Conservation (phyloP, 1,284 basidiomycete species). For the Microbotryum violaceum region DNA sequence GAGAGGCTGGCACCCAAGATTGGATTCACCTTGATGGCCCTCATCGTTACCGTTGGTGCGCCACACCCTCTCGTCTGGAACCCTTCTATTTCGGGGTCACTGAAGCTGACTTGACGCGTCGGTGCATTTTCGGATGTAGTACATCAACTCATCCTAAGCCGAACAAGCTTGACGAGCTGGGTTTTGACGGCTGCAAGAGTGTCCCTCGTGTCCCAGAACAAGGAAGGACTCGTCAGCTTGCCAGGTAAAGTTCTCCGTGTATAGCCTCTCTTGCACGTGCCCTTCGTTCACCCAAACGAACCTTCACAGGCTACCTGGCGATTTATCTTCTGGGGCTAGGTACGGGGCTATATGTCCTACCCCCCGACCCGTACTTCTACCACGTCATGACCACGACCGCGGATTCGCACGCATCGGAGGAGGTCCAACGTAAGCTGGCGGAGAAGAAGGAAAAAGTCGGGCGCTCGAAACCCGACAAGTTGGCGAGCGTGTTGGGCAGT, state of each 20-base stretch:
- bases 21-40: slow-evolving; percentile 58
- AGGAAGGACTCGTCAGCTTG: slow-evolving; percentile 80
- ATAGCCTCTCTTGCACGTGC: background rate
- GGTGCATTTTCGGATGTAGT: slow-evolving; percentile 43
- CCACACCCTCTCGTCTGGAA: background rate
- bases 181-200: slow-evolving; percentile 58
- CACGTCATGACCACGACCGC: background rate
- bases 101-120: background rate
- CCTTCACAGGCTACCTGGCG: slow-evolving; percentile 71
- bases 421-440: slow-evolving; percentile 27
- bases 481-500: slow-evolving; percentile 63
- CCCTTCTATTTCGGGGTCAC: background rate
- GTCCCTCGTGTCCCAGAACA: slow-evolving; percentile 69
- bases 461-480: slow-evolving; percentile 48
- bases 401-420: background rate
- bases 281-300: background rate
- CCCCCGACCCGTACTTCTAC: slow-evolving; percentile 41
- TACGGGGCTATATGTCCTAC: slow-evolving; percentile 66
- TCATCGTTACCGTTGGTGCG: slow-evolving; percentile 59
- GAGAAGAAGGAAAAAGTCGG: slow-evolving; percentile 12
- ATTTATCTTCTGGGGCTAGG: slow-evolving; percentile 82
- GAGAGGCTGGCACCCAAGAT: slow-evolving; percentile 56
- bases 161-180: slow-evolving; percentile 54
- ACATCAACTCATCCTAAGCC: slow-evolving; percentile 60
- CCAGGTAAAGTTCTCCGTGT: slow-evolving; percentile 49